phyloP scores from a whole-genome alignment of 2,329 filamentous ascomycete genomes.

The Ceratocystis albifundus region DNA sequence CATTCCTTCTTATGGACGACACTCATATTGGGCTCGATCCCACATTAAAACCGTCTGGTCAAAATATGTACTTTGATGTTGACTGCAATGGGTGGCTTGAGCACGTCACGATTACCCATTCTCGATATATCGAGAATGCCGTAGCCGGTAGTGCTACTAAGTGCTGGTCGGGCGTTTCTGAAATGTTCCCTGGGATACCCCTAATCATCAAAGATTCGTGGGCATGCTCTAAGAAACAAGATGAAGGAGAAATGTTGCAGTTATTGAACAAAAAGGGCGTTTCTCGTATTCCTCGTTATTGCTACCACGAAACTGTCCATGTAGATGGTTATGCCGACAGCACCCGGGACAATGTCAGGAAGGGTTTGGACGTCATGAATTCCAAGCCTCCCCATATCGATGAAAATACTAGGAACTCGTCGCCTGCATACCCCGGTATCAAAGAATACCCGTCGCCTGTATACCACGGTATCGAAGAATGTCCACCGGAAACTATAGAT shows the following conservation, averaged over 20 bases:
- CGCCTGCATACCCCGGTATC: too few relatives aligned
- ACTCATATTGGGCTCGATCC: not conserved
- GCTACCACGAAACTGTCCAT: not conserved
- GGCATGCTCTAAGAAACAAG: fast-evolving
- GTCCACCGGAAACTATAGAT: too few relatives aligned
- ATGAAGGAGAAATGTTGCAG: not conserved
- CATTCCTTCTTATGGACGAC: not conserved
- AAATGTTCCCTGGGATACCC: not conserved
- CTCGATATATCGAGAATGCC: not conserved
- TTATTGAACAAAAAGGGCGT: not conserved
- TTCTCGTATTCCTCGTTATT: not conserved
- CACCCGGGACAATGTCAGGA: not conserved
- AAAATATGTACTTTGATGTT: not conserved
- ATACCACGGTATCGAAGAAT: too few relatives aligned
- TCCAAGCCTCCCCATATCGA: too few relatives aligned
- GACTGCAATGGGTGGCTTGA: not conserved
- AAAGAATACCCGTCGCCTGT: too few relatives aligned
- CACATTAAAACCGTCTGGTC: too few relatives aligned
- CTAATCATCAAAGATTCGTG: not conserved
- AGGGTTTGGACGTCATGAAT: not conserved
- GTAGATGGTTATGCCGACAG: not conserved
- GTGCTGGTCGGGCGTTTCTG: not conserved
- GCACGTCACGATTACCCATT: not conserved
- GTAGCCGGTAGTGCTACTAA: not conserved
- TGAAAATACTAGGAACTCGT: too few relatives aligned